Evolutionary conservation across 345 rosid species (phyloP).

Genomic region (Linum lewisii): DNA sequence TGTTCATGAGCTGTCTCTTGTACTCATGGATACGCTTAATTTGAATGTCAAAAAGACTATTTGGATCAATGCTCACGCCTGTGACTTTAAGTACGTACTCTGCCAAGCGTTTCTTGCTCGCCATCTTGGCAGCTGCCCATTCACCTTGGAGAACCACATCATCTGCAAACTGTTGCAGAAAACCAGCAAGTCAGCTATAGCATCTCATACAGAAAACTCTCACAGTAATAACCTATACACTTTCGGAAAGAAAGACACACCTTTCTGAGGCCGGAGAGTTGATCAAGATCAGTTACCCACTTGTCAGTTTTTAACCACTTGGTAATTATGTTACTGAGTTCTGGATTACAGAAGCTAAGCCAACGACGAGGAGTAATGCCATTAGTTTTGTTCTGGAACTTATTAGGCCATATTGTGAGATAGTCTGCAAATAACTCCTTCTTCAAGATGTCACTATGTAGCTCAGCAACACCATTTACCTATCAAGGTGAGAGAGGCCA

Average conservation of each 20-base stretch:
- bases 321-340: conserved; percentile 84
- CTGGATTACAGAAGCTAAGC: conserved; percentile 94
- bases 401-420: conserved; percentile 84
- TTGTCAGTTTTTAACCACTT: conserved; percentile 83
- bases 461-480: conserved; percentile 98
- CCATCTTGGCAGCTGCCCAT: conserved; percentile 93
- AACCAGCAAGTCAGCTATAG: conserved; percentile 9
- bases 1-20: conserved; percentile 90
- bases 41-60: conserved; percentile 88
- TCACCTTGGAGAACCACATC: conserved; percentile 64
- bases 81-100: conserved; percentile 60
- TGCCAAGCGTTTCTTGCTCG: conserved; percentile 74
- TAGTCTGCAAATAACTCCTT: conserved; percentile 83
- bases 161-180: conserved; percentile 63
- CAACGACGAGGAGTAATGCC: conserved; percentile 97
- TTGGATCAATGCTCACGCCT: conserved; percentile 69
- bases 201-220: not conserved
- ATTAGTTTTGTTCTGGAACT: conserved; percentile 92
- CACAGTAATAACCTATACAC: not conserved
- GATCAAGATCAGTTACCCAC: conserved; percentile 85
- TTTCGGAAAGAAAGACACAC: conserved; percentile 26
- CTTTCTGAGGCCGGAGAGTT: conserved; percentile 70
- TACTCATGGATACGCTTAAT: conserved; percentile 98
- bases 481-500: conserved; percentile 19
- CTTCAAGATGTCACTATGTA: conserved; percentile 90